A percentile compares a stretch with the other conserved stretches of the same genome.
Evolutionary conservation across 2,329 filamentous ascomycete species (phyloP).

Genomic region (Fusarium sp.): DNA sequence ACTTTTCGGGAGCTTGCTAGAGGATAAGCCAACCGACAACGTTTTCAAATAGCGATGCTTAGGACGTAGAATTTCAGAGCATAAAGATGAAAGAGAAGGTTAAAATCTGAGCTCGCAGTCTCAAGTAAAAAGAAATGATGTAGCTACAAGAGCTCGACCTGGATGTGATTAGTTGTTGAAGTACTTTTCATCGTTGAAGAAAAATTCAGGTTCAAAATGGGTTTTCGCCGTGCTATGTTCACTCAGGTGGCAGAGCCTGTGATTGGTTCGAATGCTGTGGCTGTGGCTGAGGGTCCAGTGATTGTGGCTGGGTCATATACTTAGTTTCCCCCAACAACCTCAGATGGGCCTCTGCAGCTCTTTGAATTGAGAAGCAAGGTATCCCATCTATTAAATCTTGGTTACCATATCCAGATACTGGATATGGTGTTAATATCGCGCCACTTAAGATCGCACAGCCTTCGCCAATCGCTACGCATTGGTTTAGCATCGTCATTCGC

Average conservation of each 20-base stretch:
- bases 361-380: background rate
- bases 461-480: constrained; percentile 29
- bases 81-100: background rate
- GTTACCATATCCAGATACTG: background rate
- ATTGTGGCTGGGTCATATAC: constrained; percentile 31
- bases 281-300: constrained; percentile 7
- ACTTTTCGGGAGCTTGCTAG: constrained; percentile 3
- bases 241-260: constrained; percentile 13
- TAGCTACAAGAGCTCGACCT: constrained; percentile 14
- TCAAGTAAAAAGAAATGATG: background rate
- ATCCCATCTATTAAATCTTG: background rate
- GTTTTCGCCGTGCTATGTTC: constrained; percentile 37
- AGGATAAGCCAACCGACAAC: constrained; percentile 6
- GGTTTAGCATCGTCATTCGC: constrained; percentile 5
- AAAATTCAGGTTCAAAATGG: constrained; percentile 39
- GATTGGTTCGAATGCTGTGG: constrained; percentile 35
- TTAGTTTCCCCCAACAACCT: constrained; percentile 16
- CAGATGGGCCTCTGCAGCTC: background rate
- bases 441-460: constrained; percentile 6
- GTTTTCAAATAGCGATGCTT: background rate
- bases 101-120: too few relatives aligned
- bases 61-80: background rate
- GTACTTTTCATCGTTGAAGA: constrained; percentile 25
- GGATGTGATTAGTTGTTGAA: constrained; percentile 34
- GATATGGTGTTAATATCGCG: constrained; percentile 11